Base-by-base conservation (phyloP, 2,329 filamentous ascomycete genomes). In the Trichoderma atrobrunneum region DNA sequence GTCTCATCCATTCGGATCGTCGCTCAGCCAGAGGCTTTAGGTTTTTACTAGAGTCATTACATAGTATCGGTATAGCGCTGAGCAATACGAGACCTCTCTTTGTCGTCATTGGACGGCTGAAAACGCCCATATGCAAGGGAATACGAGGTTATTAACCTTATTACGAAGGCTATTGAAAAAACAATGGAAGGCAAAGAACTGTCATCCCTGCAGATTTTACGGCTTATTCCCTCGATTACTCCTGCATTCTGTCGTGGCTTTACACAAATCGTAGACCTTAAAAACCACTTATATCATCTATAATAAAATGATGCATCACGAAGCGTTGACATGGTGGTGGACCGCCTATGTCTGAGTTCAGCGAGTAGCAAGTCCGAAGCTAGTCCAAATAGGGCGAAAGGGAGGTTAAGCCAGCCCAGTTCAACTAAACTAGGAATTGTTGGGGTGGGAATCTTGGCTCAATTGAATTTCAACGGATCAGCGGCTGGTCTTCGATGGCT, bases 61-160 rank as follows among this genome's bases (percentile, higher is more conserved):
- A 62, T 36, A 36, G 34, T 36, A 62, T 28, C 18, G 26, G 26
- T 21, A 64, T 71, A 43, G 68, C 48, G 59, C 28, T 64, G 48
- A 64, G 43, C 16, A 64, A 71, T 71, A 71, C 68, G 68, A 71
- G 68, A 51, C 61, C 56, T 57, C 60, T 39, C 34, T 63, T 36
- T 43, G 43, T 56, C 34, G n/a, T 36, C 60, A 71, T 71, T 71
- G 68, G 68, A 64, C 28, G 34, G 32, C 43, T 28, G 51, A 43
- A 21, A 64, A 71, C 59, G 51, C 59, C 61, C 59, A 64, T 48
- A 56, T 71, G 68, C 60, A 63, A 71, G 48, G 48, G 54, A 71
- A 71, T 71, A 71, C 68, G 68, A 71, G 68, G 26, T 71, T 5
- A 51, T 57, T 71, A 71, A 71, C 68, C 68, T 71, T 71, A 57